Evolutionary conservation across 2,329 filamentous ascomycete species (phyloP).

Genomic region (Xylaria sp.): DNA sequence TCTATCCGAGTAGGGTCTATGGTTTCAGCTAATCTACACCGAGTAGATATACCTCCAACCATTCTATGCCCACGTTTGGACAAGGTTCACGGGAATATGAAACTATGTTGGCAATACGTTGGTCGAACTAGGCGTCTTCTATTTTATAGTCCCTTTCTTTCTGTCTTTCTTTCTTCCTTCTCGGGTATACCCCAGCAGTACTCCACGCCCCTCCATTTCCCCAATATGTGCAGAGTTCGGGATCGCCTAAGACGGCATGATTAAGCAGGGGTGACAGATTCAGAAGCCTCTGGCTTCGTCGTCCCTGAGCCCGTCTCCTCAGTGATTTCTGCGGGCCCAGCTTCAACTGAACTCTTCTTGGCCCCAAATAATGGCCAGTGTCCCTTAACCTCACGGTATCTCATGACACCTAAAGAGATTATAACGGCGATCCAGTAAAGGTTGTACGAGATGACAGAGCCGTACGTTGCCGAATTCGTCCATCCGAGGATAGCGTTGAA

Average conservation of each 20-base stretch:
- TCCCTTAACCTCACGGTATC: slow-evolving; percentile 71
- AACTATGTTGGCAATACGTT: not conserved
- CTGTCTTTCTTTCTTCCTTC: not conserved
- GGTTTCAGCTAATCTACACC: not conserved
- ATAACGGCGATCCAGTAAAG: slow-evolving; percentile 85
- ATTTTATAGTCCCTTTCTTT: not conserved
- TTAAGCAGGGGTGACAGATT: slow-evolving; percentile 22
- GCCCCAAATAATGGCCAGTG: slow-evolving; percentile 56
- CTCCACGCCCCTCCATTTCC: not conserved
- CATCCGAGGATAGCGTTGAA: slow-evolving; percentile 89
- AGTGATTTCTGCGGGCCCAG: slow-evolving; percentile 9
- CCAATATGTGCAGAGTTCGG: not conserved
- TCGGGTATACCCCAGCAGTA: not conserved
- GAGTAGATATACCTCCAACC: not conserved
- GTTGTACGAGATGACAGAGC: slow-evolving; percentile 88
- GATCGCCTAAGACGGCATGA: not conserved
- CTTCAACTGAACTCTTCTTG: slow-evolving; percentile 31
- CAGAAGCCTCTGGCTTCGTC: slow-evolving; percentile 19
- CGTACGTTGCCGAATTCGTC: slow-evolving; percentile 88
- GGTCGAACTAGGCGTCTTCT: not conserved
- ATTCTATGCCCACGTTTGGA: not conserved
- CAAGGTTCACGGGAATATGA: not conserved
- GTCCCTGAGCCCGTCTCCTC: slow-evolving; percentile 6
- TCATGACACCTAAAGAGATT: slow-evolving; percentile 69
- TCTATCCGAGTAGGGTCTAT: not conserved